phyloP scores from a whole-genome alignment of 108 stramenopile species.

The Aureococcus anophagefferens region DNA sequence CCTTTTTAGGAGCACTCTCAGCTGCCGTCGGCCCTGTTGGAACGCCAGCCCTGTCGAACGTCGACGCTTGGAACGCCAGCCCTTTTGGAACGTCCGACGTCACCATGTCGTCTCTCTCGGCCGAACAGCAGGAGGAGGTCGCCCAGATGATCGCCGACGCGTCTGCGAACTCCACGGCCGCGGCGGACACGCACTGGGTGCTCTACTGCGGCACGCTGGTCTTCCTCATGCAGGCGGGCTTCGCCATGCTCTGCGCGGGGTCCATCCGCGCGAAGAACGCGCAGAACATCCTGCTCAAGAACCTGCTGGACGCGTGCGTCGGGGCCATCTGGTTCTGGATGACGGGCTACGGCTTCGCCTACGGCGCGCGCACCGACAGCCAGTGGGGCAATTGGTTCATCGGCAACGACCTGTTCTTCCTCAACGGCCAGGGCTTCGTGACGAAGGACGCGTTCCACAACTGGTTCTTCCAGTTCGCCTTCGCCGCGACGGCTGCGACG shows the following conservation, averaged over 20 bases:
- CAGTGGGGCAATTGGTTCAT: constrained; percentile 52
- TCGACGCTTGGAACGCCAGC: no score
- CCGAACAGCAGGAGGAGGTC: no score
- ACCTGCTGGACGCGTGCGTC: constrained; percentile 70
- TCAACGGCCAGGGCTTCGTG: constrained; percentile 45
- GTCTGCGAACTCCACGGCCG: no score
- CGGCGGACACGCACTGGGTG: constrained; percentile 20
- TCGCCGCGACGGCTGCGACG: constrained; percentile 69
- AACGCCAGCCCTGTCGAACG: no score
- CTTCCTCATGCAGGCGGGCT: constrained; percentile 82
- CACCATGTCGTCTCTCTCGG: no score
- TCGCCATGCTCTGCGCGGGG: constrained; percentile 80
- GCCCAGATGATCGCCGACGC: no score
- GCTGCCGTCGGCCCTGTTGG: no score
- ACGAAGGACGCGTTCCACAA: constrained; percentile 13
- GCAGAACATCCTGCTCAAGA: no score
- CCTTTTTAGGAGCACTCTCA: no score
- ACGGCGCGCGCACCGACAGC: constrained; percentile 36
- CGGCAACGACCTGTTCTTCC: constrained; percentile 53
- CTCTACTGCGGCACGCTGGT: constrained; percentile 56
- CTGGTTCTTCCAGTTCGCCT: constrained; percentile 76
- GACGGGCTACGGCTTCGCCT: constrained; percentile 73
- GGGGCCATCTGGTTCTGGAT: constrained; percentile 72
- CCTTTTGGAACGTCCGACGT: no score
- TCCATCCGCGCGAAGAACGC: no score